phyloP scores from a whole-genome alignment of 768 basidiomycete genomes.

The Kondoa subrosea region DNA sequence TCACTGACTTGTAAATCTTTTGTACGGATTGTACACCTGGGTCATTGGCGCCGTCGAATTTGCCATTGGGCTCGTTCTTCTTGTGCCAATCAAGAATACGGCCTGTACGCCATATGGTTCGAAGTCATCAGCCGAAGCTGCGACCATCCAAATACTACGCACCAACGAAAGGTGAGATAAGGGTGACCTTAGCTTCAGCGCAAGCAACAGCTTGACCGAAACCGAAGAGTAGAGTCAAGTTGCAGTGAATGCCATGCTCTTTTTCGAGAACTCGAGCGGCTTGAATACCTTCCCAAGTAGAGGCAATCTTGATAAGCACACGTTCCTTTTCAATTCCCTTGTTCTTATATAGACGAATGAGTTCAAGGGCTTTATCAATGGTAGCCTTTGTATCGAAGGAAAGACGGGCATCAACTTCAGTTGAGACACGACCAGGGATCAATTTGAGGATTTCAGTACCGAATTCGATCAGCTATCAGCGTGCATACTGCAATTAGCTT shows the following conservation, averaged over 20 bases:
- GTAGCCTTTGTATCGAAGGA: conserved; percentile 90
- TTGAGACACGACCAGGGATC: conserved; percentile 96
- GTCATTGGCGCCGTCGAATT: conserved; percentile 77
- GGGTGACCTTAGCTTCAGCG: conserved; percentile 91
- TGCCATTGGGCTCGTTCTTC: conserved; percentile 60
- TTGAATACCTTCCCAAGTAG: conserved; percentile 99
- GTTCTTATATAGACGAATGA: conserved; percentile 89
- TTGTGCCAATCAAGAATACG: conserved; percentile 97
- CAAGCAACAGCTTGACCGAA: conserved; percentile 98
- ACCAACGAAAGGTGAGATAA: conserved; percentile 98
- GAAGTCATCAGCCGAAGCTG: conserved; percentile 15
- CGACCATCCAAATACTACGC: conserved; percentile 15
- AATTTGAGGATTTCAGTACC: conserved; percentile 86
- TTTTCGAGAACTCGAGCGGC: conserved; percentile 88
- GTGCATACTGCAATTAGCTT: conserved; percentile 6
- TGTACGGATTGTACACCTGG: conserved; percentile 91
- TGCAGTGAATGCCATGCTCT: conserved; percentile 90
- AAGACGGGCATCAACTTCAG: conserved; percentile 93
- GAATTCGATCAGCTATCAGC: conserved; percentile 75
- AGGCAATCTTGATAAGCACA: conserved; percentile 96
- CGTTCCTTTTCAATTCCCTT: conserved; percentile 84
- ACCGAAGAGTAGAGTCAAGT: conserved; percentile 95
- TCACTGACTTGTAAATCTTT: conserved; percentile 81
- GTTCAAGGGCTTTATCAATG: conserved; percentile 56
- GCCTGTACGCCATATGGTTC: conserved; percentile 33